Base-by-base conservation (phyloP, 2,329 filamentous ascomycete genomes). In the Paraconiothyrium sp. region DNA sequence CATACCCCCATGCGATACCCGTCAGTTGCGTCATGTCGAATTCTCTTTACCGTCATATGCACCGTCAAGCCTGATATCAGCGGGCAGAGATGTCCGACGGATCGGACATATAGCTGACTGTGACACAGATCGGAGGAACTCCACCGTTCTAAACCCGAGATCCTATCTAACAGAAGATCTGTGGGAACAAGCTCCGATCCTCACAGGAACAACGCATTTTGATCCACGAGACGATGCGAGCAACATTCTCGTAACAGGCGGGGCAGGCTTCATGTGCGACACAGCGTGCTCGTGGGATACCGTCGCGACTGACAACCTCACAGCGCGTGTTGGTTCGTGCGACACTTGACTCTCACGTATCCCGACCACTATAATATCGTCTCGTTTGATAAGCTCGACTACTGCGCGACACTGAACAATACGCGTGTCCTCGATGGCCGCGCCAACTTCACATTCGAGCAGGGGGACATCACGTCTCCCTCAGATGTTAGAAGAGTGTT, bases 321-420 rank as follows among this genome's bases (percentile, higher is more conserved):
- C 72, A 93, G 91, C 78, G 92, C 90, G 57, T 93, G 90, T 76
- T 94, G 92, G 92, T 85, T 94, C 41, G 90, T 92, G 64, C 89
- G 92, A 63, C 92, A 94, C 79, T 84, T 95, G 56, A 88, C 88
- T 11, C 80, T 92, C 60, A 92, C 89, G 37, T 94, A 94, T 73
- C 86, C 90, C 3, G 76, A 89, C 44, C 84, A 87, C 65, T 95
- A 95, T 84, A 92, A 91, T 72, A 87, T 94, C 65, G 84, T 94
- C 54, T 94, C 90, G 37, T 93, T 94, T 72, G 92, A 95, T 81
- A 94, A 94, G 79, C 84, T 94, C 61, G 92, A 94, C 76, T 93
- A 93, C 80, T 93, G 91, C 80, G 86, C 92, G 8, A 91, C 91
- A 8, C 83, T 93, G 68, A 92, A 93, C 82, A 95, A 94, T 79